Evolutionary conservation across 805 yeast species (phyloP).

Genomic region (Sugiyamaella marilandica): DNA sequence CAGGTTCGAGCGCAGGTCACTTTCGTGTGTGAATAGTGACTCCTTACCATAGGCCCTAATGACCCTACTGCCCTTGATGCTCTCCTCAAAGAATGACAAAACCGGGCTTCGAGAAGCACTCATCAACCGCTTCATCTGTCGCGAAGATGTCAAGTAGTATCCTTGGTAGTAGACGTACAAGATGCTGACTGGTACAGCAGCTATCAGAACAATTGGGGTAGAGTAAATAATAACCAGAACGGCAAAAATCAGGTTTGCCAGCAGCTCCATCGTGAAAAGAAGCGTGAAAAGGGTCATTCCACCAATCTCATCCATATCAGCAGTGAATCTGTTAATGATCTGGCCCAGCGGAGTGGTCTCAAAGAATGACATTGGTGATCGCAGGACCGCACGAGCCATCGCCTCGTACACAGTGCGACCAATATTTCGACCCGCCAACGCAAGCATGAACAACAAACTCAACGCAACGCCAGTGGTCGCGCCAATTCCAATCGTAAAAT

Average conservation of each 20-base stretch:
- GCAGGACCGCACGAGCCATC: constrained; percentile 70
- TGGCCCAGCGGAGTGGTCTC: constrained; percentile 95
- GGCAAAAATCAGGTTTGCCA: constrained; percentile 47
- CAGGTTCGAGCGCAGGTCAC: constrained; percentile 47
- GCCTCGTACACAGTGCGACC: constrained; percentile 49
- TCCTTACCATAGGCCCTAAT: constrained; percentile 66
- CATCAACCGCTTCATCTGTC: constrained; percentile 71
- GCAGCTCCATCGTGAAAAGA: constrained; percentile 31
- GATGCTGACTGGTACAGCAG: constrained; percentile 59
- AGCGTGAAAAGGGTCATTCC: constrained; percentile 48
- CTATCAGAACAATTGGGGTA: constrained; percentile 76
- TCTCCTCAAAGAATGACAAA: constrained; percentile 74
- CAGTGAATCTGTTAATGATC: constrained; percentile 82
- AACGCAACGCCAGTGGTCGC: not conserved
- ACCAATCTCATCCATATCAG: constrained; percentile 82
- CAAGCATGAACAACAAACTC: constrained; percentile 40
- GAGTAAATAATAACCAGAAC: constrained; percentile 74
- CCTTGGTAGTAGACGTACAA: constrained; percentile 65
- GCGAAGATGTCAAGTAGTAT: constrained; percentile 58
- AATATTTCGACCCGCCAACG: constrained; percentile 30
- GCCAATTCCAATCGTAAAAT: constrained; percentile 51
- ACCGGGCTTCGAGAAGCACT: constrained; percentile 68
- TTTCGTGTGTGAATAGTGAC: constrained; percentile 51
- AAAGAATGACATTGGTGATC: constrained; percentile 92
- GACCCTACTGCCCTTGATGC: constrained; percentile 68